These are phyloP conservation scores for Ogataea angusta DNA, from an alignment of 805 yeast genomes.

Conservation along the genomic window DNA sequence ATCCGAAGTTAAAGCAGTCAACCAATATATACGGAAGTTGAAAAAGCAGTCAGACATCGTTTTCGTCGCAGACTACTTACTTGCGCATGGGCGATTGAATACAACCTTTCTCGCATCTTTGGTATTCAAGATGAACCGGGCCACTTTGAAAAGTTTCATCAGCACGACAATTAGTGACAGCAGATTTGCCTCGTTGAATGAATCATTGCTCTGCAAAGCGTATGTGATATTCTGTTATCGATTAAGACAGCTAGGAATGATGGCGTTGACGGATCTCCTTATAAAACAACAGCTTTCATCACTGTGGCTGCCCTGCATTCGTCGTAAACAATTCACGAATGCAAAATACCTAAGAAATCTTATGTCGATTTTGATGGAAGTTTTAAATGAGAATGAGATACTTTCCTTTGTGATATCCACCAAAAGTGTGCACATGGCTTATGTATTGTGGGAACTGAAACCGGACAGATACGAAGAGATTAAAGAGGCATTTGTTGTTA, in stretches of 20 bases:
- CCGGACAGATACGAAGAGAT: conserved; percentile 8
- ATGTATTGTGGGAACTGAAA: conserved; percentile 27
- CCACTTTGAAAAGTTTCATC: conserved; percentile 14
- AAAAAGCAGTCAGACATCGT: background rate
- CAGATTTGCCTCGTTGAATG: too few species aligned
- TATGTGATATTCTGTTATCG: conserved; percentile 25
- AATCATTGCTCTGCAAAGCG: conserved; percentile 11
- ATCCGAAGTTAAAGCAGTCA: background rate
- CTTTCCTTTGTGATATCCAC: conserved; percentile 13
- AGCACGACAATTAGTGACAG: background rate
- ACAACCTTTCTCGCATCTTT: conserved; percentile 8
- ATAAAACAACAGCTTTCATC: conserved; percentile 13
- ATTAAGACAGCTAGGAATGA: conserved; percentile 20
- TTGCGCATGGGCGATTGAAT: background rate
- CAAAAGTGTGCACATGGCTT: conserved; percentile 15
- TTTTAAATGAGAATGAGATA: background rate
- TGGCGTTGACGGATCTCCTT: conserved; percentile 14
- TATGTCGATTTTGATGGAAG: conserved; percentile 12
- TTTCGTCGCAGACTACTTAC: background rate
- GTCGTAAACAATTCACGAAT: conserved; percentile 3
- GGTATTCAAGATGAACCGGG: conserved; percentile 19
- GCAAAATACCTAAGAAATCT: conserved; percentile 20
- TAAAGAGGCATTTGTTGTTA: background rate
- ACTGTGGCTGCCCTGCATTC: conserved; percentile 24
- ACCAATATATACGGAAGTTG: background rate